Base-by-base conservation (phyloP, 768 basidiomycete species). In the Leccinum rimulosum region DNA sequence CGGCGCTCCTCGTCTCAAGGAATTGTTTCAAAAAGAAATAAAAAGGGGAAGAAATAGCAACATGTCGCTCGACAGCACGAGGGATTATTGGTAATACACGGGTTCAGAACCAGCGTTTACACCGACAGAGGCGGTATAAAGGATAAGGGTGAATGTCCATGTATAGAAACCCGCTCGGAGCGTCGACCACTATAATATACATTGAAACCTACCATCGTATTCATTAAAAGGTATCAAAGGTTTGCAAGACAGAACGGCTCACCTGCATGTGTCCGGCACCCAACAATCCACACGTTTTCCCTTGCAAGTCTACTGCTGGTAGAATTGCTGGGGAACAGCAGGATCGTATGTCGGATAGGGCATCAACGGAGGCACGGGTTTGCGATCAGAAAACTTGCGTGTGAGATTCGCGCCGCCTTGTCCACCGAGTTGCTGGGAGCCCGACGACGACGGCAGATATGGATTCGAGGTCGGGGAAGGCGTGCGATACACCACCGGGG, bases 301-400 rank as follows among this genome's bases (percentile, higher is more conserved):
- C 28, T 50, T 3, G 17, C 48, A 33, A 6, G 19, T n/a, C 48
- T 47, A 57, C 31, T 63, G 62, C 12, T 58, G 57, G 45, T 62
- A 54, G 35, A 53, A 53, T 30, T 70, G 70, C 3, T 61, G 57
- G 27, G 73, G 72, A 19, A 69, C 40, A 43, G 69, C 58, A 14
- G 70, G 72, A 53, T 70, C 65, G 40, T 68, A 62, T 9, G 65
- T 31, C 0, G 68, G 64, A 19, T 52, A 30, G 12, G 64, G 66
- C 1, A 70, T 38, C 55, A 73, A 65, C 10, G 68, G 68, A 27
- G 73, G 72, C 12, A 73, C 72, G 3, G 72, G 73, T 52, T 73
- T 73, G 33, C 72, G 72, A 55, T 73, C 63, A 10, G 72, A 73
- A n/a, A 62, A 73, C 33, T 73, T 73, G 64, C 72, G 73, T 9